A percentile compares a stretch with the other conserved stretches of the same genome.
Evolutionary conservation across 495 filamentous ascomycete genomes (phyloP).

Genomic region (Penicillium argentinense): DNA sequence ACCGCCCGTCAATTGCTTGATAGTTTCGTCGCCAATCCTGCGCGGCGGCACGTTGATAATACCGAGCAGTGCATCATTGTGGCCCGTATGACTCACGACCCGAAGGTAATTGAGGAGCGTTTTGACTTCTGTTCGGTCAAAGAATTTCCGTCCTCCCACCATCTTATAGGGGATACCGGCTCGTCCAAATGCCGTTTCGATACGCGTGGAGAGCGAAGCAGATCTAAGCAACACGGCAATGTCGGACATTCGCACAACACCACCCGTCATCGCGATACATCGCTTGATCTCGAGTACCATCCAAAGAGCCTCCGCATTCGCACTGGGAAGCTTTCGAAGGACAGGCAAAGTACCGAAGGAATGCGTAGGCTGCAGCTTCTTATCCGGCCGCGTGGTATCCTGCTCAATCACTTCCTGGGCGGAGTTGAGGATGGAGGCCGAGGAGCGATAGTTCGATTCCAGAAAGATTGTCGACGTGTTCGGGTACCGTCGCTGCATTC

Average conservation of each 20-base stretch:
- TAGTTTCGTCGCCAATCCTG: slow-evolving; percentile 78
- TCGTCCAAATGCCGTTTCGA: slow-evolving; percentile 82
- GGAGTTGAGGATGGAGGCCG: slow-evolving; percentile 78
- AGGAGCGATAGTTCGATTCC: slow-evolving; percentile 96
- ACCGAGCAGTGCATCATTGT: slow-evolving; percentile 82
- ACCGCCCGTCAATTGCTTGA: slow-evolving; percentile 72
- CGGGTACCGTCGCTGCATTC: slow-evolving; percentile 73
- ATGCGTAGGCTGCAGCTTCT: slow-evolving; percentile 79
- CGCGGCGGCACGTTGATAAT: slow-evolving; percentile 85
- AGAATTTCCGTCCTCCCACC: slow-evolving; percentile 92
- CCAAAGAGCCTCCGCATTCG: slow-evolving; percentile 80
- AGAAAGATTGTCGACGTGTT: slow-evolving; percentile 79
- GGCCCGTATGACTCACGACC: slow-evolving; percentile 79
- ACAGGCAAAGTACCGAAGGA: slow-evolving; percentile 79
- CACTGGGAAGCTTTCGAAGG: slow-evolving; percentile 72
- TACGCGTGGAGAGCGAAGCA: slow-evolving; percentile 75
- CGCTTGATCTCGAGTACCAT: slow-evolving; percentile 84
- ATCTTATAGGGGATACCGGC: slow-evolving; percentile 89
- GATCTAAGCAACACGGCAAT: slow-evolving; percentile 86
- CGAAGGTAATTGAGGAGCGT: slow-evolving; percentile 85
- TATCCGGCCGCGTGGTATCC: slow-evolving; percentile 75
- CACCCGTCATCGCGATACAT: slow-evolving; percentile 65
- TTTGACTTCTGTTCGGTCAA: slow-evolving; percentile 90
- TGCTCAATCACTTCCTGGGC: slow-evolving; percentile 91
- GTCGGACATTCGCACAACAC: slow-evolving; percentile 71